Conservation (phyloP, 2,329 filamentous ascomycete species). For the Domatiomyces catenatus region DNA sequence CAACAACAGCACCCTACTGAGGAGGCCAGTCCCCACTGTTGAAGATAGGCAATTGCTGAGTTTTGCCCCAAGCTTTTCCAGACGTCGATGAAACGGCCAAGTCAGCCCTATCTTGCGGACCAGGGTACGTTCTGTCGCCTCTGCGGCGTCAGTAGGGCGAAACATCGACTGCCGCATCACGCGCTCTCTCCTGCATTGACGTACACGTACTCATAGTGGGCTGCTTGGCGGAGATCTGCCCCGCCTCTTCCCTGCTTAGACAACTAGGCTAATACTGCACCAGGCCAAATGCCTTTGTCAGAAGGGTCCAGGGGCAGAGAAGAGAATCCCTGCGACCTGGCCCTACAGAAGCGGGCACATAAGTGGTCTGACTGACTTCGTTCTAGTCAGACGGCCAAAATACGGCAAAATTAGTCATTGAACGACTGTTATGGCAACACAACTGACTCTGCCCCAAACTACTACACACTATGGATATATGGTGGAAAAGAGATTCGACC, state of each 20-base stretch:
- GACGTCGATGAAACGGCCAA: background rate
- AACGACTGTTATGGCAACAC: too few relatives aligned
- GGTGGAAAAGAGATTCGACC: background rate
- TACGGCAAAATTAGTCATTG: background rate
- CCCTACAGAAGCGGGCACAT: background rate
- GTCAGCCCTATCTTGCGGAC: background rate
- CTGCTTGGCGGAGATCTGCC: background rate
- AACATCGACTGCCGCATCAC: background rate
- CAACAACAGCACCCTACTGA: too few relatives aligned
- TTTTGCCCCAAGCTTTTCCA: background rate
- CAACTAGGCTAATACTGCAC: background rate
- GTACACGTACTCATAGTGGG: too few relatives aligned
- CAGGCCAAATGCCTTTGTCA: background rate
- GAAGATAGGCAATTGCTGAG: background rate
- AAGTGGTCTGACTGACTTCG: background rate
- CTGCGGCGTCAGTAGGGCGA: background rate
- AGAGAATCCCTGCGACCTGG: background rate
- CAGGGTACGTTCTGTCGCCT: background rate
- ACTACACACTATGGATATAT: too few relatives aligned
- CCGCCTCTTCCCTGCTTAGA: background rate
- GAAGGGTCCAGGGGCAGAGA: background rate
- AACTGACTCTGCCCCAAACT: background rate
- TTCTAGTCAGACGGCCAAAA: background rate
- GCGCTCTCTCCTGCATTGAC: background rate
- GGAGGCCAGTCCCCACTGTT: background rate